A percentile compares a stretch with the other conserved stretches of the same genome.
phyloP scores from a whole-genome alignment of 2,329 filamentous ascomycete species.

The Fusarium floridanum region DNA sequence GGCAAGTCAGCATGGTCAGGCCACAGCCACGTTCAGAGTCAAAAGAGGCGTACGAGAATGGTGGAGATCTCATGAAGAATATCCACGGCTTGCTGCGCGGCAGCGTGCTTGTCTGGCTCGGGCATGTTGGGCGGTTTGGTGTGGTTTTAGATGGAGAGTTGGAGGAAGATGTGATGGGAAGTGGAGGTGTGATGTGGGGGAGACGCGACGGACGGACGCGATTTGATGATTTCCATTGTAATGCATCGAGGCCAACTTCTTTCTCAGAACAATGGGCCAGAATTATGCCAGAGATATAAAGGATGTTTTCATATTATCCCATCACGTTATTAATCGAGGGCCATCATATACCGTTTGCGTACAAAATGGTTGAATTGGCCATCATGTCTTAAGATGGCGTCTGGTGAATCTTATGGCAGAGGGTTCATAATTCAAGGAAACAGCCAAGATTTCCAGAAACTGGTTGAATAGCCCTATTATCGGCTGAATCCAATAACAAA shows the following conservation, averaged over 20 bases:
- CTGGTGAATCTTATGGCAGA: not conserved
- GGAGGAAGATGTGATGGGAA: conserved; percentile 13
- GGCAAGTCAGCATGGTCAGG: conserved; percentile 12
- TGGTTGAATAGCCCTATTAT: not conserved
- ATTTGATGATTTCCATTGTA: conserved; percentile 6
- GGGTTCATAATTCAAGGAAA: not conserved
- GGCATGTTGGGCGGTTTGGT: conserved; percentile 55
- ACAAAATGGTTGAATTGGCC: not conserved
- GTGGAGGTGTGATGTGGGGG: conserved; percentile 41
- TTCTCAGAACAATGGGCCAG: not conserved
- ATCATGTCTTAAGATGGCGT: not conserved
- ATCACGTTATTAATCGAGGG: not conserved
- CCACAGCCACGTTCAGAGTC: not conserved
- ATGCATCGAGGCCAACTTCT: not conserved
- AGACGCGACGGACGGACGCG: conserved; percentile 32
- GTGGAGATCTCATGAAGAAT: conserved; percentile 89
- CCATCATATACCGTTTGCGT: not conserved
- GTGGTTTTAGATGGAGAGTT: conserved; percentile 10
- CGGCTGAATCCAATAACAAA: not conserved
- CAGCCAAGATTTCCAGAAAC: not conserved
- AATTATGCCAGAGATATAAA: not conserved
- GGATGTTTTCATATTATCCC: not conserved
- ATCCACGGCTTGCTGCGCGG: conserved; percentile 85
- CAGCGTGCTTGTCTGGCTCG: conserved; percentile 75
- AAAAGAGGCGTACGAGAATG: conserved; percentile 75